Percentiles rank a stretch among this genome's conserved stretches.
phyloP scores from a whole-genome alignment of 2,329 filamentous ascomycete species.

The Penicillium frequentans region DNA sequence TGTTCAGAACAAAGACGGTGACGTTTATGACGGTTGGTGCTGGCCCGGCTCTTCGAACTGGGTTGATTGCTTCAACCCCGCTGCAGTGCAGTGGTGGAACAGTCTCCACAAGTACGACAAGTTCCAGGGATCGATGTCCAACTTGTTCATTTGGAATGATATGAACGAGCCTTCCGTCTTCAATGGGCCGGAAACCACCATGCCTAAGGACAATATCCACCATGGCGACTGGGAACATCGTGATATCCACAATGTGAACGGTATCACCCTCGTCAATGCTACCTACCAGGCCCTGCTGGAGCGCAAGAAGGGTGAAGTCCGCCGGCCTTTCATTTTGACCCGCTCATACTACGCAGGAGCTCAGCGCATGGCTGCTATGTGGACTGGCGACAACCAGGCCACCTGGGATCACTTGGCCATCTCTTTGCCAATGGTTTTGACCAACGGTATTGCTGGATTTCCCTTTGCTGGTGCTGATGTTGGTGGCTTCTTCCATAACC shows the following conservation, averaged over 20 bases:
- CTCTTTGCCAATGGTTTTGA: constrained; percentile 89
- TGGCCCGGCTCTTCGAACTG: constrained; percentile 97
- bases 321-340: constrained; percentile 88
- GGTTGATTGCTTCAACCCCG: constrained; percentile 95
- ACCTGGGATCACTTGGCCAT: constrained; percentile 88
- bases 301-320: constrained; percentile 80
- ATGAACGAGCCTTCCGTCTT: constrained; percentile 99
- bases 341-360: constrained; percentile 89
- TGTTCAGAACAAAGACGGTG: constrained; percentile 85
- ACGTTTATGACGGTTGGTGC: constrained; percentile 94
- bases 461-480: constrained; percentile 95
- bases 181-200: constrained; percentile 96
- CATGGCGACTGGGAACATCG: constrained; percentile 92
- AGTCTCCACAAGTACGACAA: constrained; percentile 80
- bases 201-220: constrained; percentile 98
- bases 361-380: constrained; percentile 91
- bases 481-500: constrained; percentile 97
- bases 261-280: constrained; percentile 92
- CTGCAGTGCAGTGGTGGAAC: constrained; percentile 88
- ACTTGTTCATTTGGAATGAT: constrained; percentile 97
- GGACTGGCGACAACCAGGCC: constrained; percentile 97
- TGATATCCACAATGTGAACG: constrained; percentile 93
- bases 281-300: constrained; percentile 82
- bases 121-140: constrained; percentile 83
- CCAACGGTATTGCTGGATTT: constrained; percentile 87